These are phyloP conservation scores for Lecanicillium sp. DNA, from an alignment of 2,329 filamentous ascomycete genomes.

Conservation along the genomic window DNA sequence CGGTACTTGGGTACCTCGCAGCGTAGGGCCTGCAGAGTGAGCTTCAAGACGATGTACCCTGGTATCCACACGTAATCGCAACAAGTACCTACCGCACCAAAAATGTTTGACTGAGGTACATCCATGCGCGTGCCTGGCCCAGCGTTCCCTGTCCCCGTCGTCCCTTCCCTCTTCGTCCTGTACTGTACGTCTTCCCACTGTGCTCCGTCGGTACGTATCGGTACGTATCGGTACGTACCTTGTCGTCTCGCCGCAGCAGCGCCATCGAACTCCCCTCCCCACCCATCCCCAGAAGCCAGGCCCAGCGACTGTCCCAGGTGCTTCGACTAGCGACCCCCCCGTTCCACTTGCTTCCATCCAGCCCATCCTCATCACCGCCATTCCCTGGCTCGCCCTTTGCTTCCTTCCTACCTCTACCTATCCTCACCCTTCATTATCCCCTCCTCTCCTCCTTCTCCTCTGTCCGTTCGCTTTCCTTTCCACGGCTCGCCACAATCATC, in stretches of 20 bases:
- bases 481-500: conserved; percentile 9
- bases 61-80: conserved; percentile 2
- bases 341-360: conserved; percentile 16
- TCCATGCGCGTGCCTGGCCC: too few relatives aligned
- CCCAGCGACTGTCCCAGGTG: conserved; percentile 13
- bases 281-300: conserved; percentile 7
- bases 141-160: too few relatives aligned
- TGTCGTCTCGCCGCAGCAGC: conserved; percentile 12
- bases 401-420: conserved; percentile 12
- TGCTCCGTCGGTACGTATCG: too few relatives aligned
- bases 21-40: too few relatives aligned
- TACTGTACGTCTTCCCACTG: background rate
- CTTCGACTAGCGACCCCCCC: conserved; percentile 14
- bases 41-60: too few relatives aligned
- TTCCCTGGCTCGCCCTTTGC: conserved; percentile 13
- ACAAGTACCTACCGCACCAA: background rate
- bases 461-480: conserved; percentile 7
- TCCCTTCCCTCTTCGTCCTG: too few relatives aligned
- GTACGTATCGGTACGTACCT: background rate
- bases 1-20: too few relatives aligned
- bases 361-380: conserved; percentile 14
- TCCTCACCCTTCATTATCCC: conserved; percentile 16
- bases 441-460: conserved; percentile 13
- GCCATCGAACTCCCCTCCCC: conserved; percentile 12
- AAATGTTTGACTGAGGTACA: too few relatives aligned